A percentile compares a stretch with the other conserved stretches of the same genome.
phyloP scores from a whole-genome alignment of 768 basidiomycete genomes.

The Trametes sanguinea region DNA sequence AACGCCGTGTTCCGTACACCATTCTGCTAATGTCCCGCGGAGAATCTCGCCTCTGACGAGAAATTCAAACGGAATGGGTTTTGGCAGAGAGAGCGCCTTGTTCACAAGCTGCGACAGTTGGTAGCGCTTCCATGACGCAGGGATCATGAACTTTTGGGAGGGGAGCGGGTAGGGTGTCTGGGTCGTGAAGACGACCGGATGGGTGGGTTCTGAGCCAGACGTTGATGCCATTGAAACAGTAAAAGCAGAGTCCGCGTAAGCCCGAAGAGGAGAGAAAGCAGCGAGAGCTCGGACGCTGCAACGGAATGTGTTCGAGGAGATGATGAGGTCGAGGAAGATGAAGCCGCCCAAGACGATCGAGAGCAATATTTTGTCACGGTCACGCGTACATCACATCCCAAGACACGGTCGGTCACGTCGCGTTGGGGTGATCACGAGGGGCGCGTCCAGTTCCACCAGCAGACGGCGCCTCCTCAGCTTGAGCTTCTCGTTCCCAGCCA shows the following conservation, averaged over 20 bases:
- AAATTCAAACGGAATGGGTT: slow-evolving; percentile 91
- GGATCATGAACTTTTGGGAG: slow-evolving; percentile 90
- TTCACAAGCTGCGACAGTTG: slow-evolving; percentile 97
- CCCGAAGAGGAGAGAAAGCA: background rate
- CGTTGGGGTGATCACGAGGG: background rate
- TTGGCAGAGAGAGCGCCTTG: slow-evolving; percentile 76
- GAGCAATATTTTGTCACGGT: slow-evolving; percentile 16
- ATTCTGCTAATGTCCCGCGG: slow-evolving; percentile 67
- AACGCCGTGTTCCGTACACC: slow-evolving; percentile 68
- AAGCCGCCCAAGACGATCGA: background rate
- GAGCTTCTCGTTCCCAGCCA: background rate
- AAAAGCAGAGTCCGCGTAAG: no score
- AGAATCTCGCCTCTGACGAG: slow-evolving; percentile 82
- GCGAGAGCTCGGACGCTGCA: no score
- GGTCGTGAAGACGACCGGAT: slow-evolving; percentile 74
- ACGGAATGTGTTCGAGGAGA: no score
- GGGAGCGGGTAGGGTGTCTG: slow-evolving; percentile 74
- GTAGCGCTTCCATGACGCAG: slow-evolving; percentile 87
- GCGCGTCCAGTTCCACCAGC: background rate
- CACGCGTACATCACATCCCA: background rate
- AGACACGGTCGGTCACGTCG: background rate
- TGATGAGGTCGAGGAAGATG: no score
- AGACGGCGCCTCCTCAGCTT: no score
- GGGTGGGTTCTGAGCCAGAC: slow-evolving; percentile 34
- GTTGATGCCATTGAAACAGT: slow-evolving; percentile 25